Percentiles rank a stretch among this genome's conserved stretches.
Conservation (phyloP, 306 rosid species). For the Cucurbita argyrosperma region DNA sequence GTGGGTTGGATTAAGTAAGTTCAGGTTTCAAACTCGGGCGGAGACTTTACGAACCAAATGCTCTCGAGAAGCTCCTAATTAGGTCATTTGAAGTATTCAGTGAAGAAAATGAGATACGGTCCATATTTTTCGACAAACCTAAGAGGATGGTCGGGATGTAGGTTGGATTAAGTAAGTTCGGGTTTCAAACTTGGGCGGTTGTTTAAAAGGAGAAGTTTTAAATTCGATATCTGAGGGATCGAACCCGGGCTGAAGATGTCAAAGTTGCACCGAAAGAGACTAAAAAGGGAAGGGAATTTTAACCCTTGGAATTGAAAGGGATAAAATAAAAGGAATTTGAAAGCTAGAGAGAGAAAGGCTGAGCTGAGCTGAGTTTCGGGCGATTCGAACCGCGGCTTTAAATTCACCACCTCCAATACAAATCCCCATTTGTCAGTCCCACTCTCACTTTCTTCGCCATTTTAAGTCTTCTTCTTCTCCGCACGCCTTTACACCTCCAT, state of each 20-base stretch:
- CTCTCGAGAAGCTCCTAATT: too few relatives aligned
- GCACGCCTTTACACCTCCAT: neutral
- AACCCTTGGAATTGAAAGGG: neutral
- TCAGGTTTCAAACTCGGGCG: too few relatives aligned
- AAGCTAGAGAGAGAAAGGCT: neutral
- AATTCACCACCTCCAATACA: neutral
- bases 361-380: neutral
- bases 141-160: too few relatives aligned
- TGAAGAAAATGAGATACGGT: too few relatives aligned
- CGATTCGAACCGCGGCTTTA: neutral
- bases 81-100: too few relatives aligned
- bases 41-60: too few relatives aligned
- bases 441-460: neutral
- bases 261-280: neutral
- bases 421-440: constrained; percentile 4
- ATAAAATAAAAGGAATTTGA: neutral
- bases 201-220: too few relatives aligned
- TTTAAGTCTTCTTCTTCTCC: neutral
- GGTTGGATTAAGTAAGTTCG: too few relatives aligned
- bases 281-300: neutral
- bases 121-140: too few relatives aligned
- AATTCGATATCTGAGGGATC: neutral
- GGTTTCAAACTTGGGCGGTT: too few relatives aligned
- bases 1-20: too few relatives aligned
- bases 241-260: neutral